phyloP scores from a whole-genome alignment of 2,329 filamentous ascomycete species.

The Xylariaceae sp. region DNA sequence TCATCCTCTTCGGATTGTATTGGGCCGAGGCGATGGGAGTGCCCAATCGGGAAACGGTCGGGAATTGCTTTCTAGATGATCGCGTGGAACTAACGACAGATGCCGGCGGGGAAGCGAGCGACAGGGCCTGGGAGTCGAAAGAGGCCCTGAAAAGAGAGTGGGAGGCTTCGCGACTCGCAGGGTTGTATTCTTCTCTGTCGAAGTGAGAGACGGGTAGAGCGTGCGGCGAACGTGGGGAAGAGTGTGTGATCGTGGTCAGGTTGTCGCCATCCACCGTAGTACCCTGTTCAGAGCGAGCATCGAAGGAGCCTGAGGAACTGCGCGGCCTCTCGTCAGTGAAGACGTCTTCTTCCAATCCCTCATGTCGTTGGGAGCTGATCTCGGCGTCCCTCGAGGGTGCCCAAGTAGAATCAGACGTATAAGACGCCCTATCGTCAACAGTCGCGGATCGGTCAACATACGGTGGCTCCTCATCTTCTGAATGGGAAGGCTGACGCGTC shows the following conservation, averaged over 20 bases:
- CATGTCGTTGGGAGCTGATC: slow-evolving; percentile 48
- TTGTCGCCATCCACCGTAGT: slow-evolving; percentile 30
- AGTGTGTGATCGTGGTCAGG: slow-evolving; percentile 33
- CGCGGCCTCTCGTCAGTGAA: slow-evolving; percentile 55
- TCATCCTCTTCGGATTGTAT: slow-evolving; percentile 49
- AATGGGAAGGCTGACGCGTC: slow-evolving; percentile 23
- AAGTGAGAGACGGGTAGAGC: slow-evolving; percentile 50
- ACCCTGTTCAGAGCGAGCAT: slow-evolving; percentile 31
- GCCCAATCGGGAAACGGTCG: slow-evolving; percentile 52
- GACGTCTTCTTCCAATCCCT: slow-evolving; percentile 48
- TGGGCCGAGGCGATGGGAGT: slow-evolving; percentile 49
- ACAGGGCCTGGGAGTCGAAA: slow-evolving; percentile 63
- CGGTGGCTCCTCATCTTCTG: slow-evolving; percentile 27
- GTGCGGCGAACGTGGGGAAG: slow-evolving; percentile 38
- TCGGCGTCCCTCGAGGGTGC: slow-evolving; percentile 35
- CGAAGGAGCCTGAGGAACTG: slow-evolving; percentile 51
- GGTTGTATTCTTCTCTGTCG: slow-evolving; percentile 43
- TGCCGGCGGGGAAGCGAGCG: slow-evolving; percentile 62
- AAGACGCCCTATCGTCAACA: slow-evolving; percentile 15
- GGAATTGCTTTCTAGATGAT: slow-evolving; percentile 45
- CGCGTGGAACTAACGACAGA: slow-evolving; percentile 51
- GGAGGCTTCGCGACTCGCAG: slow-evolving; percentile 53
- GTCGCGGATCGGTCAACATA: slow-evolving; percentile 27
- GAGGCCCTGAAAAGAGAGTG: slow-evolving; percentile 64
- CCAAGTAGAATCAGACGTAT: slow-evolving; percentile 14